These are phyloP conservation scores for Emiliania huxleyi DNA, from an alignment of 78 protist species.

Conservation along the genomic window DNA sequence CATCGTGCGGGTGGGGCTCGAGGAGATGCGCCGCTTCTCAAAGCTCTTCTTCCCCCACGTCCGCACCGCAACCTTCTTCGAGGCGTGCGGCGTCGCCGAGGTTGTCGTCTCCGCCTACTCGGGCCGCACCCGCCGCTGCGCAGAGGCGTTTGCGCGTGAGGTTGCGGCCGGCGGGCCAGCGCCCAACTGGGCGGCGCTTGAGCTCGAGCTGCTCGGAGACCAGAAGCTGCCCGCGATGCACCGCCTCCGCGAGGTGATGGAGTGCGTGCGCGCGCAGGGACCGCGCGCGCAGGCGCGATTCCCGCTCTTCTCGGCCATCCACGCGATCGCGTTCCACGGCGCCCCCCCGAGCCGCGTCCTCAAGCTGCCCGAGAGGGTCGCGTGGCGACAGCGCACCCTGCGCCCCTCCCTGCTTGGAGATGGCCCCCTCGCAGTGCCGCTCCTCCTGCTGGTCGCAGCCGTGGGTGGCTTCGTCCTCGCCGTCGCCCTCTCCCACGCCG, in stretches of 20 bases:
- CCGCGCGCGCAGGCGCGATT: background rate
- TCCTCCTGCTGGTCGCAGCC: background rate
- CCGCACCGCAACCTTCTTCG: conserved; percentile 43
- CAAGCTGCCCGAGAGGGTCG: background rate
- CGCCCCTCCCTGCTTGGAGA: background rate
- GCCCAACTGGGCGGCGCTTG: conserved; percentile 41
- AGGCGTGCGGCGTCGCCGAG: conserved; percentile 76
- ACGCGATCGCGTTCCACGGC: background rate
- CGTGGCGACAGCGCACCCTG: background rate
- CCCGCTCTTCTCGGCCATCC: background rate
- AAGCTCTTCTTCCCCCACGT: conserved; percentile 13
- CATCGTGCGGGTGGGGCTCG: conserved; percentile 65
- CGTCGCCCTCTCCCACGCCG: too few species aligned
- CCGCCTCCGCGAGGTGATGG: background rate
- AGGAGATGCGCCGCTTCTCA: conserved; percentile 55
- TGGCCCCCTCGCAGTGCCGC: background rate
- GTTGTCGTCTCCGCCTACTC: conserved; percentile 42
- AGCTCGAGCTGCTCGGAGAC: conserved; percentile 60
- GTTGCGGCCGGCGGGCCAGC: background rate
- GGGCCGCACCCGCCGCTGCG: conserved; percentile 33
- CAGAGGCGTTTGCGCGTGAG: conserved; percentile 49
- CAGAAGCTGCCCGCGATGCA: conserved; percentile 59
- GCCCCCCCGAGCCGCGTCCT: background rate
- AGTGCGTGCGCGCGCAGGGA: background rate
- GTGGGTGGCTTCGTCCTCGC: too few species aligned